Evolutionary conservation across 148 eudicot species (phyloP).

Genomic region (Talinum fruticosum): DNA sequence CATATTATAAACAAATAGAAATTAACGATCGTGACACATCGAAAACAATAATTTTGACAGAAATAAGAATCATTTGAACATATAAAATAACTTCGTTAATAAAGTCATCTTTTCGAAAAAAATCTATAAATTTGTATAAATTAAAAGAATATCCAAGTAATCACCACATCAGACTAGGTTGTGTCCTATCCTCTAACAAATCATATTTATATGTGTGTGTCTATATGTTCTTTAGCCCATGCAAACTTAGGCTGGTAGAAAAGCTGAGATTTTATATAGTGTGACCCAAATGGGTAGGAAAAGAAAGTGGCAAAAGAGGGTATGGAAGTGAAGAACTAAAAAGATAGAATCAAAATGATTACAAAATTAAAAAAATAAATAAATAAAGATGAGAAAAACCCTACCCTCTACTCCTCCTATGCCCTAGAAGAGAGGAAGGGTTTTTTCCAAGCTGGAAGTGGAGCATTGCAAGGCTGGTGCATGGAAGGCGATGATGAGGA

Average conservation of each 20-base stretch:
- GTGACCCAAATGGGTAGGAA: neutral
- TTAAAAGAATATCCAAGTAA: neutral
- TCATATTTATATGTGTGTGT: neutral
- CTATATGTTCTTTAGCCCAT: neutral
- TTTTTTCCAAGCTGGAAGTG: slow-evolving; percentile 4
- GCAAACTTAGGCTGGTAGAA: neutral
- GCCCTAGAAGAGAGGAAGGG: neutral
- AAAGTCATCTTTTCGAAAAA: too few relatives aligned
- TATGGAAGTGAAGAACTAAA: neutral
- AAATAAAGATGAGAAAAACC: neutral
- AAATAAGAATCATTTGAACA: neutral
- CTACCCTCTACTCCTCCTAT: neutral
- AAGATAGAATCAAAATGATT: neutral
- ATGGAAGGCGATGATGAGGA: neutral
- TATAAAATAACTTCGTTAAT: too few relatives aligned
- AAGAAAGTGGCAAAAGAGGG: neutral
- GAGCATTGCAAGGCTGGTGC: slow-evolving; percentile 5
- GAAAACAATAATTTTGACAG: too few relatives aligned
- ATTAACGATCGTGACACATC: too few relatives aligned
- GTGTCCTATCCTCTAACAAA: neutral
- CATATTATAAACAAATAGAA: too few relatives aligned
- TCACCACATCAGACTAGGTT: neutral
- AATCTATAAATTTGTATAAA: too few relatives aligned
- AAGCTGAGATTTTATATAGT: neutral
- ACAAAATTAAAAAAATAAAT: too few relatives aligned